Conservation (phyloP, 805 yeast genomes). For the Yarrowia sp. region DNA sequence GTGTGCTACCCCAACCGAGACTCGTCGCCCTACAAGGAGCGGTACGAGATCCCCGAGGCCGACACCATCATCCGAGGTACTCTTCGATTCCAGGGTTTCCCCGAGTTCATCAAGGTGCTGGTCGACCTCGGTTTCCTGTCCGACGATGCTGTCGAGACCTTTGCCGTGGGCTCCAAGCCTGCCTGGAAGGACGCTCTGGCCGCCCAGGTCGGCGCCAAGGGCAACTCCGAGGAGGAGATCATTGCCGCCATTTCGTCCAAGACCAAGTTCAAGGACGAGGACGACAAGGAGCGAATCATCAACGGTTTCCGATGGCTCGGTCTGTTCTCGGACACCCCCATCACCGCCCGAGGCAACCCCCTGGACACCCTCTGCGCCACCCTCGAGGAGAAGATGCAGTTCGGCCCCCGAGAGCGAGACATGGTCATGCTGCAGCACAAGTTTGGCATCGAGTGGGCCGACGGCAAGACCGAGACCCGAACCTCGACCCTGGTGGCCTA, state of each 20-base stretch:
- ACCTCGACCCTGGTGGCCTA: constrained; percentile 94
- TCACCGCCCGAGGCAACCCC: constrained; percentile 91
- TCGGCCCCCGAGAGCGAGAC: constrained; percentile 94
- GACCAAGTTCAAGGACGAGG: constrained; percentile 80
- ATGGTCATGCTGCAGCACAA: constrained; percentile 95
- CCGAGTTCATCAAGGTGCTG: constrained; percentile 92
- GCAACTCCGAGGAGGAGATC: constrained; percentile 74
- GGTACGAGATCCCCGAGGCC: constrained; percentile 95
- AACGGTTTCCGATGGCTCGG: constrained; percentile 95
- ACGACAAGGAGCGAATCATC: constrained; percentile 84
- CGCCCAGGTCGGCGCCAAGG: constrained; percentile 73
- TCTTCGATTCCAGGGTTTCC: constrained; percentile 97
- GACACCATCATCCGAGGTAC: constrained; percentile 97
- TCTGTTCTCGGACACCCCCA: constrained; percentile 75
- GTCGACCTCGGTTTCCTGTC: constrained; percentile 92
- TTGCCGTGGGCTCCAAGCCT: constrained; percentile 55
- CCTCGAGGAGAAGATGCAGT: constrained; percentile 94
- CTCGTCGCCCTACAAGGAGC: constrained; percentile 90
- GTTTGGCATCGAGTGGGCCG: constrained; percentile 96
- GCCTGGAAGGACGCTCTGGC: constrained; percentile 93
- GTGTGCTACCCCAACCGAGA: constrained; percentile 98
- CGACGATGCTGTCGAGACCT: constrained; percentile 70
- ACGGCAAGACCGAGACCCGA: constrained; percentile 88
- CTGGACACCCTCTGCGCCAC: constrained; percentile 97
- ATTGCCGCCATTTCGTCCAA: constrained; percentile 75